Evolutionary conservation across 345 rosid genomes (phyloP), one percentile per base, ranked within the genome.

Genomic region (Barbarea vulgaris): DNA sequence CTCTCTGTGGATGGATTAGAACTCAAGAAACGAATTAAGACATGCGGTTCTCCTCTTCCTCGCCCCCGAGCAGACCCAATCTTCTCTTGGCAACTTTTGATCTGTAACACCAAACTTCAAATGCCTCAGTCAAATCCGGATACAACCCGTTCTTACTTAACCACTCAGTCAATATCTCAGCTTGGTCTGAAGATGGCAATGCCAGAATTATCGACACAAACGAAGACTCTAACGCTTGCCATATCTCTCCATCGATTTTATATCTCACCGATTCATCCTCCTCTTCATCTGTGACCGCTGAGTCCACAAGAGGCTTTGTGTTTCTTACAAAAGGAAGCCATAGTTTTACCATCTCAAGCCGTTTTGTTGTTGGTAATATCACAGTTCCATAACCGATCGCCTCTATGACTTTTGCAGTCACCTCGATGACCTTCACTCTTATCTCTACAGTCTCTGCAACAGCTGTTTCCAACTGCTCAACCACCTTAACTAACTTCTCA

Each of bases 81-180:
- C 89, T 88, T 78, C 89, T 87, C 86, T 81, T 85, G 28, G 96
- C 91, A 19, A 86, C 87, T 82, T 89, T 91, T 64, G 96, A 84
- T 79, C 95, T 81, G 75, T 81, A 87, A 81, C 97, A 89, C 98
- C 97, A 94, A 50, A 84, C 84, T 77, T 94, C 97, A 68, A 91
- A 91, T 52, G 91, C 98, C 80, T 94, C 96, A 0, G 95, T 88
- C 70, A 94, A 81, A 80, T 94, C 96, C 14, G 97, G 98, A 85
- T 91, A 94, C 68, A 82, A 76, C 54, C 85, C 84, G 8, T 81
- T 84, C 62, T 69, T 79, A 14, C 78, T 82, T 67, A 91, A 77
- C 98, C 98, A 94, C 54, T 88, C 95, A 3, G 85, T 81, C 82
- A 94, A 79, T 83, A 94, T 86, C 83, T 86, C 87, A 24, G 97